Evolutionary conservation across 345 rosid species (phyloP).

Genomic region (Dipteronia dyeriana): DNA sequence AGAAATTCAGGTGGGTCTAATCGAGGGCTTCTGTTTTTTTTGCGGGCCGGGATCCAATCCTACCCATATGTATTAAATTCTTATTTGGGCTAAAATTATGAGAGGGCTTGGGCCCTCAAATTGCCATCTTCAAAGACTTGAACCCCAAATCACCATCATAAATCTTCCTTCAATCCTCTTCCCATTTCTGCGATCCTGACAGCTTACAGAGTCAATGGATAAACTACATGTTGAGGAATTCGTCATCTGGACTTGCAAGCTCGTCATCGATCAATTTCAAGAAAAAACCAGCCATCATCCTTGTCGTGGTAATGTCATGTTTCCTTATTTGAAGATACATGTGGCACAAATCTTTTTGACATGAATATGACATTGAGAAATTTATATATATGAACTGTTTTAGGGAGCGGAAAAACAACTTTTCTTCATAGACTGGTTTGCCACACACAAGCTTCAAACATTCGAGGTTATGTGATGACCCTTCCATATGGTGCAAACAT

Average conservation of each 20-base stretch:
- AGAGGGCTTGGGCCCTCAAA: no score
- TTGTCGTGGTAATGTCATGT: constrained; percentile 58
- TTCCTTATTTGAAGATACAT: neutral
- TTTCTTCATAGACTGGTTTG: constrained; percentile 73
- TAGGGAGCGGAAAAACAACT: constrained; percentile 88
- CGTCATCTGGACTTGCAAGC: constrained; percentile 32
- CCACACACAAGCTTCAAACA: constrained; percentile 64
- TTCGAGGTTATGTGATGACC: constrained; percentile 72
- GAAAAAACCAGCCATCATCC: constrained; percentile 67
- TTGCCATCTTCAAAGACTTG: no score
- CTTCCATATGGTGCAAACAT: constrained; percentile 81
- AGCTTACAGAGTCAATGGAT: constrained; percentile 57
- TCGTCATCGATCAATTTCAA: constrained; percentile 49
- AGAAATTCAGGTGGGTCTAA: no score
- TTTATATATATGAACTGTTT: neutral
- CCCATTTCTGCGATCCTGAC: no score
- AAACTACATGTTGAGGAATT: constrained; percentile 44
- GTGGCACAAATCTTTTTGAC: neutral
- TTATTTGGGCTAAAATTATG: no score
- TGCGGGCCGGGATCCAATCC: no score
- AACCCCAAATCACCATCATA: no score
- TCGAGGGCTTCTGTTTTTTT: no score
- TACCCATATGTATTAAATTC: no score
- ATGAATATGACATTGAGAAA: neutral
- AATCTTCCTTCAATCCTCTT: no score